Conservation (phyloP, 2,329 filamentous ascomycete genomes). For the Dactylellina haptotyla region DNA sequence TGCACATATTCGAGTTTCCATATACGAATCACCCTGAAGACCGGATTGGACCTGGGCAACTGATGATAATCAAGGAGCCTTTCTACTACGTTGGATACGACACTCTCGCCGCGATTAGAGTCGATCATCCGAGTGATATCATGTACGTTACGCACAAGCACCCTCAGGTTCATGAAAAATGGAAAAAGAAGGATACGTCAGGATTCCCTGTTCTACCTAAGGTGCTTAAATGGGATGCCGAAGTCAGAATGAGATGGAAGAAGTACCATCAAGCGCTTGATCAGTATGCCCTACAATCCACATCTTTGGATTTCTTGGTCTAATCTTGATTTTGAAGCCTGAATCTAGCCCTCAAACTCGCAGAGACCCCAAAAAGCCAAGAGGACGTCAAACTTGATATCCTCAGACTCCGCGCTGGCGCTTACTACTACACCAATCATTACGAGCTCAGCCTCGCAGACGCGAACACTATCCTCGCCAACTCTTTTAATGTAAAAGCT, state of each 20-base stretch:
- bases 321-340: constrained; percentile 1
- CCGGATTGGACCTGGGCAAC: constrained; percentile 23
- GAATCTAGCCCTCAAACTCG: background rate
- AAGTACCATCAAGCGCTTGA: constrained; percentile 45
- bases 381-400: background rate
- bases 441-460: constrained; percentile 22
- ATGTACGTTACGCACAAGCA: constrained; percentile 34
- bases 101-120: constrained; percentile 23
- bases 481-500: constrained; percentile 15
- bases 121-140: constrained; percentile 42
- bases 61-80: constrained; percentile 48
- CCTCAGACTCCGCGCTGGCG: constrained; percentile 10
- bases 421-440: constrained; percentile 10
- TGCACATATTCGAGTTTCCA: constrained; percentile 41
- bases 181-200: constrained; percentile 23
- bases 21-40: constrained; percentile 29
- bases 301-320: background rate
- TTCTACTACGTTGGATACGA: constrained; percentile 30
- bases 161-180: constrained; percentile 24
- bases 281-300: constrained; percentile 1
- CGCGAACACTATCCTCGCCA: constrained; percentile 8
- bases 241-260: constrained; percentile 48
- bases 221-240: constrained; percentile 35
- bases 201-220: constrained; percentile 14
- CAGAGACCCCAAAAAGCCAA: background rate